Conservation (phyloP, 75 land plant genomes). For the Larix kaempferi region DNA sequence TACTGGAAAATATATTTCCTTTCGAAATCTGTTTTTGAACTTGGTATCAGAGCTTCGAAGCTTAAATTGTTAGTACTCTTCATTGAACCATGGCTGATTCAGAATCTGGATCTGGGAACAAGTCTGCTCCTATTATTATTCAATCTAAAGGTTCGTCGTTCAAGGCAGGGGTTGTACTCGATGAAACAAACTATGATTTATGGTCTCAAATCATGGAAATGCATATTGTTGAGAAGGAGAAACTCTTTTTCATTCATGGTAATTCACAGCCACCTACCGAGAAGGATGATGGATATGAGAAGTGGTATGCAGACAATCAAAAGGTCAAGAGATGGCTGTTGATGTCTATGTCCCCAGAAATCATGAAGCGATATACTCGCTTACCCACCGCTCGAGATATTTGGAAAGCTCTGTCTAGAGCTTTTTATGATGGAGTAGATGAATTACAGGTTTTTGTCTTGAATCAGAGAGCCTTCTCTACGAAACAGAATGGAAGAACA, state of each 20-base stretch:
- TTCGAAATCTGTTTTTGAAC: too few relatives aligned
- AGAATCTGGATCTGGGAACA: conserved; percentile 21
- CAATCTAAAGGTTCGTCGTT: neutral
- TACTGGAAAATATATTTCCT: too few relatives aligned
- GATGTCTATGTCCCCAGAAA: neutral
- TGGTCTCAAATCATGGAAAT: conserved; percentile 13
- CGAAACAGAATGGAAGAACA: neutral
- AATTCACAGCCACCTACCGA: neutral
- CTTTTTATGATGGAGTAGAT: conserved; percentile 9
- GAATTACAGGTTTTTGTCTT: neutral
- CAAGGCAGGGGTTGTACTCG: neutral
- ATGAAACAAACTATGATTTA: neutral
- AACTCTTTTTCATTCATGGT: neutral
- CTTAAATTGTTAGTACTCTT: too few relatives aligned
- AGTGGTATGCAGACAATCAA: conserved; percentile 1
- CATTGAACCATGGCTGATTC: conserved; percentile 23
- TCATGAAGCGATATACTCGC: conserved; percentile 3
- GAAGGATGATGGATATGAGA: neutral
- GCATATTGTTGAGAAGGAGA: conserved; percentile 1
- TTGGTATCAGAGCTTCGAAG: too few relatives aligned
- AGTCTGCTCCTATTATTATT: conserved; percentile 28
- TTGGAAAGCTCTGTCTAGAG: neutral
- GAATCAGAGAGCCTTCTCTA: conserved; percentile 2
- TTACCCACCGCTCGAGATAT: neutral
- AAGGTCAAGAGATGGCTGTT: conserved; percentile 9